phyloP scores from a whole-genome alignment of 2,329 filamentous ascomycete genomes.

The Cladobotryum protrusum region DNA sequence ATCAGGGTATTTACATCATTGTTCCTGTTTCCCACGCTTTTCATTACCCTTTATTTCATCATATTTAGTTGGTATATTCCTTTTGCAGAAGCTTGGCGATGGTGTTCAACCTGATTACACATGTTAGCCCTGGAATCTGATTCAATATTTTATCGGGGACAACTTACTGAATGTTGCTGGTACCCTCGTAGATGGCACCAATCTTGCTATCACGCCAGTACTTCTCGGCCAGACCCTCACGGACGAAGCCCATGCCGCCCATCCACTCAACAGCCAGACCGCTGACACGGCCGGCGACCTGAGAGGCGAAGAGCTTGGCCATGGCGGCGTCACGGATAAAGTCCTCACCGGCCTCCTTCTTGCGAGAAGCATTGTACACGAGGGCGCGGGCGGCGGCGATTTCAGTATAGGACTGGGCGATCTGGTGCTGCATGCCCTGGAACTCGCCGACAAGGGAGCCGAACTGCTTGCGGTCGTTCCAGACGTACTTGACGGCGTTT shows the following conservation, averaged over 20 bases:
- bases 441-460: conserved; percentile 90
- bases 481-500: conserved; percentile 87
- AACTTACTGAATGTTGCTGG: conserved; percentile 64
- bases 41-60: conserved; percentile 12
- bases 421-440: conserved; percentile 98
- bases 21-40: conserved; percentile 5
- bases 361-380: conserved; percentile 92
- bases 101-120: conserved; percentile 46
- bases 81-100: conserved; percentile 59
- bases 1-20: conserved; percentile 6
- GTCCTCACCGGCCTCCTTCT: conserved; percentile 95
- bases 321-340: conserved; percentile 96
- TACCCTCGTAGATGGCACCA: conserved; percentile 93
- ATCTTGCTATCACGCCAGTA: conserved; percentile 98
- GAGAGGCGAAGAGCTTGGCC: conserved; percentile 92
- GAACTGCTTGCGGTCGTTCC: conserved; percentile 98
- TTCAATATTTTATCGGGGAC: background rate
- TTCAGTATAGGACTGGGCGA: conserved; percentile 92
- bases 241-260: conserved; percentile 98
- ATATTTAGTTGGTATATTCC: conserved; percentile 44
- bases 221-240: conserved; percentile 96
- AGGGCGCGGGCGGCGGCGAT: conserved; percentile 86
- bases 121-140: background rate
- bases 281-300: conserved; percentile 83
- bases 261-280: conserved; percentile 95